phyloP scores from a whole-genome alignment of 2,329 filamentous ascomycete genomes.

The Hymenoscyphus fraxineus region DNA sequence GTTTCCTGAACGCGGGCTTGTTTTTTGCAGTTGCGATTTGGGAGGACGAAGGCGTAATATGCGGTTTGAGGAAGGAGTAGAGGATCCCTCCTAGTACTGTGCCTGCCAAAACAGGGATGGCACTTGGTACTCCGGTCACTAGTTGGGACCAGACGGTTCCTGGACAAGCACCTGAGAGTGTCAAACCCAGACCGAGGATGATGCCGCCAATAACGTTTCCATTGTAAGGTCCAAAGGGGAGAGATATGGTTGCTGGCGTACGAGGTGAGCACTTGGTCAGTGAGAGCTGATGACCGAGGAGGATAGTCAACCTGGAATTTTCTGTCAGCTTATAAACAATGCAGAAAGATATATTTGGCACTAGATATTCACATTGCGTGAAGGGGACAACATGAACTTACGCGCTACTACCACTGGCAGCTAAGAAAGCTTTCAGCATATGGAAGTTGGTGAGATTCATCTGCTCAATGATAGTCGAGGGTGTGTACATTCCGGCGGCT shows the following conservation, averaged over 20 bases:
- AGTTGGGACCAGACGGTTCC: conserved; percentile 62
- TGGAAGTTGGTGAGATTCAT: conserved; percentile 59
- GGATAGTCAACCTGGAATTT: conserved; percentile 42
- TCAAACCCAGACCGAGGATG: conserved; percentile 61
- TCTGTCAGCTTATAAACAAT: neutral
- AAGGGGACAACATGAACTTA: conserved; percentile 37
- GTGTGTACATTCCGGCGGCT: conserved; percentile 57
- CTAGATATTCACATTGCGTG: no score
- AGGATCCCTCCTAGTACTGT: conserved; percentile 52
- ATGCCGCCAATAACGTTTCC: conserved; percentile 62
- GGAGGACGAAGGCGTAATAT: neutral
- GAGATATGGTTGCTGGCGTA: conserved; percentile 41
- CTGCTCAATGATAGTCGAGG: conserved; percentile 57
- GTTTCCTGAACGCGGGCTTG: conserved; percentile 7
- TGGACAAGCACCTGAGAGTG: conserved; percentile 59
- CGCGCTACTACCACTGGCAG: conserved; percentile 59
- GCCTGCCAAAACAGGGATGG: conserved; percentile 51
- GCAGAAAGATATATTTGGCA: neutral
- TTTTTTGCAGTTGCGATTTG: neutral
- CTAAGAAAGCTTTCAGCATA: conserved; percentile 63
- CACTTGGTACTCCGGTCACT: conserved; percentile 49
- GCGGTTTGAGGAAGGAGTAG: conserved; percentile 32
- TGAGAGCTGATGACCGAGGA: conserved; percentile 42
- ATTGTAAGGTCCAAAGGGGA: conserved; percentile 49
- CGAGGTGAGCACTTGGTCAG: conserved; percentile 42